phyloP scores from a whole-genome alignment of 805 yeast genomes.

The Dipodascus albidus region DNA sequence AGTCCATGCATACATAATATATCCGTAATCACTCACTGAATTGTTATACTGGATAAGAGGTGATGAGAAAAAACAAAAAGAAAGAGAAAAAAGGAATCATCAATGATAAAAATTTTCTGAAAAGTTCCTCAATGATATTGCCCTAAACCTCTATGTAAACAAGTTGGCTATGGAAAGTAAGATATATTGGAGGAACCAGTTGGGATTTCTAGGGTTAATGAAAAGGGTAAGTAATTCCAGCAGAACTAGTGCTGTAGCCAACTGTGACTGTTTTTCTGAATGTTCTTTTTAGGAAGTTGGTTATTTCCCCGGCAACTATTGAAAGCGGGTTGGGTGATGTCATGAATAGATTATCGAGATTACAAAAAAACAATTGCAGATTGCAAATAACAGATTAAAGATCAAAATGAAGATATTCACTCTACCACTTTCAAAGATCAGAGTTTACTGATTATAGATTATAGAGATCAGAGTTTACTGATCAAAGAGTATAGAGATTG shows the following conservation, averaged over 20 bases:
- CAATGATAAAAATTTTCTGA: background rate
- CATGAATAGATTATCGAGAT: too few relatives aligned
- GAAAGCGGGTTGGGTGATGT: too few relatives aligned
- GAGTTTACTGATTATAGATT: too few relatives aligned
- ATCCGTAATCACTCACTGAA: slow-evolving; percentile 7
- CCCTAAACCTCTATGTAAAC: background rate
- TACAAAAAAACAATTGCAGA: too few relatives aligned
- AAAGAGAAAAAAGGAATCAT: background rate
- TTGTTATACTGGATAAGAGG: slow-evolving; percentile 4
- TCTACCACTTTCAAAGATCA: too few relatives aligned
- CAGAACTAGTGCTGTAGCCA: background rate
- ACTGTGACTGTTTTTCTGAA: background rate
- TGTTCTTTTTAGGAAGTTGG: background rate
- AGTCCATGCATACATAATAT: background rate
- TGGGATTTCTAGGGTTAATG: background rate
- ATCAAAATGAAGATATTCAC: too few relatives aligned
- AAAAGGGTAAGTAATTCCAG: background rate
- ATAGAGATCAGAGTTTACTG: too few relatives aligned
- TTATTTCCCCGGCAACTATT: background rate
- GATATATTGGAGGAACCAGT: too few relatives aligned
- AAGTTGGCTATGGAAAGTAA: too few relatives aligned
- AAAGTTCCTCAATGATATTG: background rate
- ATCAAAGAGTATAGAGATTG: too few relatives aligned
- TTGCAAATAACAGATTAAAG: too few relatives aligned
- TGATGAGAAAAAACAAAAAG: slow-evolving; percentile 7